A percentile compares a stretch with the other conserved stretches of the same genome.
Conservation (phyloP, 148 eudicot species). For the Chenopodium suecicum region DNA sequence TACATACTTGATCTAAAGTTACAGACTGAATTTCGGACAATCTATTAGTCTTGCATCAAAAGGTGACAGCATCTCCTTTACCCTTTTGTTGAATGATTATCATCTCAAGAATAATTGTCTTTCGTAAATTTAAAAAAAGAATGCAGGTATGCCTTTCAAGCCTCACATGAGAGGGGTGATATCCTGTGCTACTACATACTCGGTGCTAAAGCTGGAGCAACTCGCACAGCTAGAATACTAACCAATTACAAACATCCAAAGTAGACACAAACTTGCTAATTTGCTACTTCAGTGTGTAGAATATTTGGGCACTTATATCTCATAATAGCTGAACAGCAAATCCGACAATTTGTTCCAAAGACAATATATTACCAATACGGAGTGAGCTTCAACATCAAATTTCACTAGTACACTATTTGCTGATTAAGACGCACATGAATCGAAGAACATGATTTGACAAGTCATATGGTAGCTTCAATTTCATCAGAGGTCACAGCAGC, state of each 20-base stretch:
- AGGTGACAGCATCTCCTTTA: not conserved
- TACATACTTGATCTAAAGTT: not conserved
- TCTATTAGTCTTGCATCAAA: not conserved
- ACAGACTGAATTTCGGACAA: not conserved
- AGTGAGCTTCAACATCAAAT: conserved; percentile 13
- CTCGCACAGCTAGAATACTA: not conserved
- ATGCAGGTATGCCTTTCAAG: not conserved
- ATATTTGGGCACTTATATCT: not conserved
- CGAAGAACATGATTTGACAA: not conserved
- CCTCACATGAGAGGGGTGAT: not conserved
- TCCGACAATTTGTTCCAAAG: conserved; percentile 3
- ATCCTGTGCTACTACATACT: not conserved
- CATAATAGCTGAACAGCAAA: conserved; percentile 9
- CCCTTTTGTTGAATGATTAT: not conserved
- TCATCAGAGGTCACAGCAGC: conserved; percentile 49
- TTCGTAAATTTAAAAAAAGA: not conserved
- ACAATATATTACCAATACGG: conserved; percentile 6
- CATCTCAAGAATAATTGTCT: not conserved
- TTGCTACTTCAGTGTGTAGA: not conserved
- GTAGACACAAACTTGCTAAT: not conserved
- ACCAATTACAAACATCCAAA: not conserved
- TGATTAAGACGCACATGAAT: not conserved
- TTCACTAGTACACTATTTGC: conserved; percentile 17
- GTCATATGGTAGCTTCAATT: conserved; percentile 49
- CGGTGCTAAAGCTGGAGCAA: not conserved